Evolutionary conservation across 1,284 basidiomycete genomes (phyloP).

Genomic region (Boletellus deceptivus): DNA sequence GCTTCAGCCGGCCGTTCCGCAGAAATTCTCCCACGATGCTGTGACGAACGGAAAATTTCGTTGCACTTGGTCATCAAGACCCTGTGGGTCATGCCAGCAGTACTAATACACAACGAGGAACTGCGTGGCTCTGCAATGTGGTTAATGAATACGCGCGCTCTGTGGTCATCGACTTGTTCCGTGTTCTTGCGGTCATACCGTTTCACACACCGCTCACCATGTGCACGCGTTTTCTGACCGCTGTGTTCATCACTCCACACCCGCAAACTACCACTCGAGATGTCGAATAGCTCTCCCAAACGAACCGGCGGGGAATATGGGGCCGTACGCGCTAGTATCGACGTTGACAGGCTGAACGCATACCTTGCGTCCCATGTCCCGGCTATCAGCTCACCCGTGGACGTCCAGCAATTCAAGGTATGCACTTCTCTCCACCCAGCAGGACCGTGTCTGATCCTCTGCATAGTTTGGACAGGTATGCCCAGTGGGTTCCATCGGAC

Average conservation of each 20-base stretch:
- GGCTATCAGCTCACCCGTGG: slow-evolving; percentile 64
- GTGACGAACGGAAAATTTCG: not conserved
- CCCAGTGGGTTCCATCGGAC: slow-evolving; percentile 2
- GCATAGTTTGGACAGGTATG: slow-evolving; percentile 76
- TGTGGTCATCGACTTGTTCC: too few species aligned
- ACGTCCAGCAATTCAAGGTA: slow-evolving; percentile 91
- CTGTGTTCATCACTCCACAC: too few species aligned
- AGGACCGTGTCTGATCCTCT: slow-evolving; percentile 5
- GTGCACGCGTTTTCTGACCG: too few species aligned
- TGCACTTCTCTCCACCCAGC: slow-evolving; percentile 24
- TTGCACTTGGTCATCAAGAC: too few species aligned
- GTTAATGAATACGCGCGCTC: too few species aligned
- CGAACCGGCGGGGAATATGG: slow-evolving; percentile 73
- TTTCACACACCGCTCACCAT: too few species aligned
- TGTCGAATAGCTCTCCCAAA: not conserved
- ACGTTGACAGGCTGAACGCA: slow-evolving; percentile 60
- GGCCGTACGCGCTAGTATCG: slow-evolving; percentile 68
- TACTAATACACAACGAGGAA: too few species aligned
- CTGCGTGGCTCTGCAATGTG: too few species aligned
- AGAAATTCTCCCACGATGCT: slow-evolving; percentile 11
- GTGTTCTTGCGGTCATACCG: too few species aligned
- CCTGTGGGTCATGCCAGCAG: too few species aligned
- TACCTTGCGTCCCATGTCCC: slow-evolving; percentile 65
- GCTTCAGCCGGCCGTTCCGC: slow-evolving; percentile 11
- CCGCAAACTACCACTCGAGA: not conserved